A percentile compares a stretch with the other conserved stretches of the same genome.
These are phyloP conservation scores for Raddia guianensis DNA, from an alignment of 176 grass and related monocot genomes.

Conservation along the genomic window DNA sequence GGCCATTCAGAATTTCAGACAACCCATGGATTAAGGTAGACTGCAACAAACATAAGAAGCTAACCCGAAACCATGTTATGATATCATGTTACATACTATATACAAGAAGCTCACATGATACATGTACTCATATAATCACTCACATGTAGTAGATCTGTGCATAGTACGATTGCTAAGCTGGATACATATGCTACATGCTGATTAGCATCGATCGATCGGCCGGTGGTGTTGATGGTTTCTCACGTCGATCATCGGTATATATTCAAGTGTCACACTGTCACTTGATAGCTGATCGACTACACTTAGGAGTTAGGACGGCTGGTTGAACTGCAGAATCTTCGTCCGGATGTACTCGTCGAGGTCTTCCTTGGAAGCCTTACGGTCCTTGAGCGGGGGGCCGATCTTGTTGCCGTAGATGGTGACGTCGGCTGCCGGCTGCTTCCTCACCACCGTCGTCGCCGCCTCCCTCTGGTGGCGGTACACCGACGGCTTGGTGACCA, in stretches of 20 bases:
- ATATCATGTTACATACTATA: background rate
- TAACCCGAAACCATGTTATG: too few relatives aligned
- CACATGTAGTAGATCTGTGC: background rate
- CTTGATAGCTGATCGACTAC: too few relatives aligned
- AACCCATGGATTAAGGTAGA: background rate
- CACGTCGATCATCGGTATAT: too few relatives aligned
- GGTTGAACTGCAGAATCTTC: constrained; percentile 27
- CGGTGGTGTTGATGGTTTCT: too few relatives aligned
- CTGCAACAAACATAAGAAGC: too few relatives aligned
- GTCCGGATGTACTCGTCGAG: background rate
- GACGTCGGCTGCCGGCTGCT: background rate
- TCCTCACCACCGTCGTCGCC: background rate
- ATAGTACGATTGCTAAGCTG: background rate
- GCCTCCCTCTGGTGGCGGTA: background rate
- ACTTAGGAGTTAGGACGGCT: background rate
- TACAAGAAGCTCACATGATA: background rate
- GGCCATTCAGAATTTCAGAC: too few relatives aligned
- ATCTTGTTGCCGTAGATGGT: background rate
- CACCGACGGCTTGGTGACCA: constrained; percentile 26
- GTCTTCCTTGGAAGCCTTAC: background rate
- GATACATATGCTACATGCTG: background rate
- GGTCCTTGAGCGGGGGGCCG: background rate
- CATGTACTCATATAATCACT: background rate
- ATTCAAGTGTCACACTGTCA: too few relatives aligned
- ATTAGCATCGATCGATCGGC: too few relatives aligned